Evolutionary conservation across 306 rosid genomes (phyloP), one percentile per base, ranked within the genome.

Genomic region (Pyrus communis): DNA sequence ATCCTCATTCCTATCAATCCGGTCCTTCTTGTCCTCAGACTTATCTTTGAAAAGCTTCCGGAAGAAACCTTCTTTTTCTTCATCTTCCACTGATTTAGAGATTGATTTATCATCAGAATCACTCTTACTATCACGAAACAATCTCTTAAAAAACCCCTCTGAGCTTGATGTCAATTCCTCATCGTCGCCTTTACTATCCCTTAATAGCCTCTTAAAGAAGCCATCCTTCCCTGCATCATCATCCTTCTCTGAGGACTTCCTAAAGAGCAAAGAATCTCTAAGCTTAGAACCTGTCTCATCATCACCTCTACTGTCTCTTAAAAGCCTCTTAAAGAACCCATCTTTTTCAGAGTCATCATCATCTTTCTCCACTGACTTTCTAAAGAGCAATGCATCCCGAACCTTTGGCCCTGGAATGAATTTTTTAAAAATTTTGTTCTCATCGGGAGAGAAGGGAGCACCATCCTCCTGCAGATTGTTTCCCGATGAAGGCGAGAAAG

Each of bases 71-170:
- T 92, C 96, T 71, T 89, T 95, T 46, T 92, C 97, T 75, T 89
- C 96, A 45, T 89, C 97, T 69, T 88, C 97, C 57, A 54, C 30
- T 15, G 87, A 73, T 78, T 73, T 85, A 30, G 80, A 71, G 70
- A 60, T 76, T 67, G 88, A 51, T 78, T 82, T 92, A 58, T 95
- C 93, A 67, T 87, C 96, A 1, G 87, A 64, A 35, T 87, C 97
- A 83, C 85, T 84, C 88, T 90, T 95, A 84, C 86, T 89, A 79
- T 95, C 98, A 69, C 92, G 97, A 86, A 95, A 90, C 84, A 95
- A 76, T 79, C 82, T 92, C 87, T 90, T 95, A 79, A 95, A 95
- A 71, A 92, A 89, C 0, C 97, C 96, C 27, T 95, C 99, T 15
- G 97, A 89, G 79, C 96, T 88, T 23, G 96, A 81, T 40, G 90